Base-by-base conservation (phyloP, 441 rosid species). In the Omphalea diandra region DNA sequence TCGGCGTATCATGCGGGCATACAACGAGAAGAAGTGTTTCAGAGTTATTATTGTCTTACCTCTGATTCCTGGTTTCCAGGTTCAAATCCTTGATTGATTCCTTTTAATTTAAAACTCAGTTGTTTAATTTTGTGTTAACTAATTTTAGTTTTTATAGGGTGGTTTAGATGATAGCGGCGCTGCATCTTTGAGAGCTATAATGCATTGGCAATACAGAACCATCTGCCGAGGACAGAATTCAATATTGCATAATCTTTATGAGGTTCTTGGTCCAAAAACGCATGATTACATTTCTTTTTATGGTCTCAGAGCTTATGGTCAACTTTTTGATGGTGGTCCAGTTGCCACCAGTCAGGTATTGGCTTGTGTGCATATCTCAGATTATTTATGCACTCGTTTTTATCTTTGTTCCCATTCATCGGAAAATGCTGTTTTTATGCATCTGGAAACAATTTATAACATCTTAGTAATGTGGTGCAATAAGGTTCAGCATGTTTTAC, bases 151-250 rank as follows among this genome's bases (percentile, higher is more conserved):
- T n/a, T 80, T 69, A 80, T 83, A 96, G 98, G 98, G 99, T 36
- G 99, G 99, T 70, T 72, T 94, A 79, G 98, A 96, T 72, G 99
- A 93, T 81, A 82, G 88, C 72, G 98, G 99, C 65, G 98, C 98
- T 26, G 98, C 99, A 68, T 87, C 98, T 76, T 94, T 96, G 46
- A 91, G 98, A 91, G 98, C 99, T 71, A 91, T 93, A 80, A 90
- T 91, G 98, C 98, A 96, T 75, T 96, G 98, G 98, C 98, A 96
- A 83, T 86, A 93, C 81, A 87, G 98, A 77, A 93, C 98, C 77
- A 90, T 96, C 70, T 87, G 87, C 86, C 81, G 97, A 80, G 97
- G 97, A 79, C 96, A 85, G 24, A 84, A 79, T 77, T 96, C 99
- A 35, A 88, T 96, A 76, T 79, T 96, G 80, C 88, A 91, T 74